A percentile compares a stretch with the other conserved stretches of the same genome.
Conservation (phyloP, 2,329 filamentous ascomycete genomes). For the Scedosporium apiospermum region DNA sequence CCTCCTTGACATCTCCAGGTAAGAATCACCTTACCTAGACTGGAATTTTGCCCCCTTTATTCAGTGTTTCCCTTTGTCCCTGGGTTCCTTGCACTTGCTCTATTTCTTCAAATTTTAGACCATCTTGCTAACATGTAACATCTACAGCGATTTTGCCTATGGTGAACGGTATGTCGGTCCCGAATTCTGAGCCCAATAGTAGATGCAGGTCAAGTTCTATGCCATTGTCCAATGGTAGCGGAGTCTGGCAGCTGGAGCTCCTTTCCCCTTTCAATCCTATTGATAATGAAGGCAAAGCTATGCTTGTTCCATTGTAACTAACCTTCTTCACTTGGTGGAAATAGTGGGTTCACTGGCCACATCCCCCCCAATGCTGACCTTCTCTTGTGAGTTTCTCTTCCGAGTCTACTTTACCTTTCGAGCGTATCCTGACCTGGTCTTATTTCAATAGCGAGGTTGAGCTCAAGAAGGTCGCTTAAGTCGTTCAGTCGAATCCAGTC, state of each 20-base stretch:
- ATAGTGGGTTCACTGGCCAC: constrained; percentile 66
- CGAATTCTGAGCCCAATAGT: background rate
- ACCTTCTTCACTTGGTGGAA: constrained; percentile 1
- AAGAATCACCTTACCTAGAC: constrained; percentile 19
- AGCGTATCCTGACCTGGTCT: background rate
- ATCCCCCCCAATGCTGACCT: constrained; percentile 69
- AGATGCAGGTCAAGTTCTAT: background rate
- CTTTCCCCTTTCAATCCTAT: background rate
- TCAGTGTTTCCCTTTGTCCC: no score
- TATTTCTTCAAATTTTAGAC: no score
- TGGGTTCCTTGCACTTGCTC: no score
- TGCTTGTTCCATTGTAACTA: background rate
- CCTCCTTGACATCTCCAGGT: constrained; percentile 72
- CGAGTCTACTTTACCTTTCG: background rate
- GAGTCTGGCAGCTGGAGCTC: background rate
- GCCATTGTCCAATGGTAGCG: background rate
- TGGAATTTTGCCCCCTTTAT: background rate
- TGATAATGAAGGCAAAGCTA: background rate
- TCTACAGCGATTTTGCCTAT: constrained; percentile 52
- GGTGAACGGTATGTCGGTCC: constrained; percentile 42
- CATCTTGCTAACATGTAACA: background rate
- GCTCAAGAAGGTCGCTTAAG: constrained; percentile 52
- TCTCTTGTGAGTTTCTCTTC: constrained; percentile 62
- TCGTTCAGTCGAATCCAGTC: constrained; percentile 1
- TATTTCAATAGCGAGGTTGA: constrained; percentile 52